Conservation (phyloP, 2,329 filamentous ascomycete genomes). For the Colletotrichum sp. region DNA sequence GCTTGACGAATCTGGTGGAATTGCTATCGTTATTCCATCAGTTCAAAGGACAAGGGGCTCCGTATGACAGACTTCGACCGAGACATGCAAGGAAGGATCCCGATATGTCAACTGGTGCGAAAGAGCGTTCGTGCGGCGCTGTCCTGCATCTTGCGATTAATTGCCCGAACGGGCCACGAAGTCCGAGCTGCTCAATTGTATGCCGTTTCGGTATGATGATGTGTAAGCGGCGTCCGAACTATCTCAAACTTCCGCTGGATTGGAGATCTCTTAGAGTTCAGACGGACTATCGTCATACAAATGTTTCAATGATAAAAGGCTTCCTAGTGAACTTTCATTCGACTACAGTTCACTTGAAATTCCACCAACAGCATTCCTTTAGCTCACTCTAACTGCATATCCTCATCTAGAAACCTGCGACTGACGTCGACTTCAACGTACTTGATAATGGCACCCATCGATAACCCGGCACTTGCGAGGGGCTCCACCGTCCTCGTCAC, state of each 20-base stretch:
- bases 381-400: neutral
- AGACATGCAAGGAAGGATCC: neutral
- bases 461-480: constrained; percentile 23
- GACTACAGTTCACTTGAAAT: fast-evolving
- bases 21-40: neutral
- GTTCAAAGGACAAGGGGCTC: fast-evolving
- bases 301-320: neutral
- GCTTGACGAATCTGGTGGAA: neutral
- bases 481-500: constrained; percentile 44
- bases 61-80: neutral
- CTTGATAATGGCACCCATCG: neutral
- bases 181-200: neutral
- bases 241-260: neutral
- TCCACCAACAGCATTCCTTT: neutral
- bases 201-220: neutral
- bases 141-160: neutral
- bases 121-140: neutral
- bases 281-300: neutral
- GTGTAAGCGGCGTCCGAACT: neutral
- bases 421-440: neutral
- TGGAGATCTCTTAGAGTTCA: neutral
- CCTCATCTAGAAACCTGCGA: neutral
- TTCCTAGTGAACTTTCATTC: neutral
- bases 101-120: neutral
- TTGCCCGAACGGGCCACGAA: neutral